These are phyloP conservation scores for Dendrobium huoshanense DNA, from an alignment of 106 monocot genomes.

Conservation along the genomic window DNA sequence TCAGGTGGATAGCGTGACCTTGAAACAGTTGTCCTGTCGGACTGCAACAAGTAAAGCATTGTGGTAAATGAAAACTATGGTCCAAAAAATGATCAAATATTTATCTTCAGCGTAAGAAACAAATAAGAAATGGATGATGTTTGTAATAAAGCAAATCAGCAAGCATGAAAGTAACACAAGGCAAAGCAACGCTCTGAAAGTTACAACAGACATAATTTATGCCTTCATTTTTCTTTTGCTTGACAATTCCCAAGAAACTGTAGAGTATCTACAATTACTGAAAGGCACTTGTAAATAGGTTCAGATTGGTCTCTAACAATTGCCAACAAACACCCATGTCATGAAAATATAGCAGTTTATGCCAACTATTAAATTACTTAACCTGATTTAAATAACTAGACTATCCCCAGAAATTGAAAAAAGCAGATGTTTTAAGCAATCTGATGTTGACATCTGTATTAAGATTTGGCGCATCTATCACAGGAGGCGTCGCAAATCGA, in stretches of 20 bases:
- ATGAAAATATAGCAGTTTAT: background rate
- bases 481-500: no score
- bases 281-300: background rate
- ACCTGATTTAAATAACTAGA: background rate
- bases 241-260: no score
- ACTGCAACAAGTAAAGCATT: background rate
- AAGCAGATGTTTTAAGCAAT: background rate
- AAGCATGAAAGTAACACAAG: background rate
- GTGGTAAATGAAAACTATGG: background rate
- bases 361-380: background rate
- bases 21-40: slow-evolving; percentile 3
- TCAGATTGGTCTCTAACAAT: background rate
- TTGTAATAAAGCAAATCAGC: background rate
- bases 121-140: background rate
- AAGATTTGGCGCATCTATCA: no score
- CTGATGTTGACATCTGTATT: no score
- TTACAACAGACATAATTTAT: no score
- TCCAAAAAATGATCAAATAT: background rate
- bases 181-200: background rate
- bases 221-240: no score
- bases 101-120: background rate
- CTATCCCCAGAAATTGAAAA: background rate
- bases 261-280: no score
- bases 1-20: slow-evolving; percentile 28
- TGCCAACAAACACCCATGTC: background rate